Percentiles rank a stretch among this genome's conserved stretches.
These are phyloP conservation scores for Helminthosporium solani DNA, from an alignment of 2,329 filamentous ascomycete species.

Conservation along the genomic window DNA sequence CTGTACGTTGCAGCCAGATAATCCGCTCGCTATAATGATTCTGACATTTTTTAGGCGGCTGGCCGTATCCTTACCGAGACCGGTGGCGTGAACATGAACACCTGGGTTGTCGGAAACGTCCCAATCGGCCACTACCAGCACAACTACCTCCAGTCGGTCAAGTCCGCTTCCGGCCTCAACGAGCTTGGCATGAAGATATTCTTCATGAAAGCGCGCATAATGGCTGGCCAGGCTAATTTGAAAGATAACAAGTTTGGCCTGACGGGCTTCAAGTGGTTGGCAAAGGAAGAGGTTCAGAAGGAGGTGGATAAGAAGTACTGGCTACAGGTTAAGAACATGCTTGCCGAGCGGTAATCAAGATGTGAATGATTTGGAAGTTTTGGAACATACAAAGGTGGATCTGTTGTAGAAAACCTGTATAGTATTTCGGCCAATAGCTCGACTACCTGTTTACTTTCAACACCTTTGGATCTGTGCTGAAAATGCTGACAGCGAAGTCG, in stretches of 20 bases:
- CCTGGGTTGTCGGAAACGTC: slow-evolving; percentile 90
- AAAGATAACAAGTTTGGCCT: slow-evolving; percentile 69
- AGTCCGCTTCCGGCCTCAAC: slow-evolving; percentile 28
- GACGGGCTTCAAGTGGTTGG: slow-evolving; percentile 87
- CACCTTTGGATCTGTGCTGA: no score
- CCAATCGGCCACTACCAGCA: slow-evolving; percentile 78
- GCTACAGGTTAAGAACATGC: slow-evolving; percentile 75
- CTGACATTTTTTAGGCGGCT: slow-evolving; percentile 63
- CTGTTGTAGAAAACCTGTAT: slow-evolving; percentile 20
- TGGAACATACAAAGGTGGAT: slow-evolving; percentile 10
- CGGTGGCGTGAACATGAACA: slow-evolving; percentile 95
- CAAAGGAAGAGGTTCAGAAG: slow-evolving; percentile 79
- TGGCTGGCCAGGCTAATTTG: slow-evolving; percentile 92
- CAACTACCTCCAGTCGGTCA: slow-evolving; percentile 49
- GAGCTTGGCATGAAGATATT: slow-evolving; percentile 79
- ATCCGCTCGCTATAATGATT: neutral
- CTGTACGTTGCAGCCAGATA: slow-evolving; percentile 59
- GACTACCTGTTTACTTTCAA: neutral
- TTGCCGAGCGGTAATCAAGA: slow-evolving; percentile 71
- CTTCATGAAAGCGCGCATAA: slow-evolving; percentile 93
- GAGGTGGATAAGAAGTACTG: slow-evolving; percentile 70
- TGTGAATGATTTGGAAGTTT: neutral
- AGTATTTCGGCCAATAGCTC: slow-evolving; percentile 6
- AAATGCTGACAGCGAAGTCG: no score
- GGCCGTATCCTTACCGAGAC: slow-evolving; percentile 74